Percentiles rank a stretch among this genome's conserved stretches.
These are phyloP conservation scores for Mycena indigotica DNA, from an alignment of 768 basidiomycete species.

Conservation along the genomic window DNA sequence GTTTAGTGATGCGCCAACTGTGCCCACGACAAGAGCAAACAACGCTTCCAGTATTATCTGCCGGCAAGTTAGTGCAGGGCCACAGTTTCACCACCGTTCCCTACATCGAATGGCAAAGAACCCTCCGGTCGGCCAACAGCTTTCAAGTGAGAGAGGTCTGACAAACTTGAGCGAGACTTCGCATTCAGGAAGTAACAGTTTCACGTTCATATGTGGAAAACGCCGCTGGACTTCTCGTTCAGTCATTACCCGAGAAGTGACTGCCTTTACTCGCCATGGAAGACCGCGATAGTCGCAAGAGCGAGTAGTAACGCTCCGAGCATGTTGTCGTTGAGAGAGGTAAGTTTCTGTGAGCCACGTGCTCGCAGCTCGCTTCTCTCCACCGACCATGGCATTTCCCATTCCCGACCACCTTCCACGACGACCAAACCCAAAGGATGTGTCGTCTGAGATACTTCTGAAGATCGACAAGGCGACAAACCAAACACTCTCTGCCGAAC, in stretches of 20 bases:
- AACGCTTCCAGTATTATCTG: slow-evolving; percentile 73
- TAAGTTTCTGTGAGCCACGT: no score
- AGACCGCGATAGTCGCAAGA: slow-evolving; percentile 47
- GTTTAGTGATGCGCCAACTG: slow-evolving; percentile 71
- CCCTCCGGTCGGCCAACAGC: slow-evolving; percentile 73
- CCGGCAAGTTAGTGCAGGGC: not conserved
- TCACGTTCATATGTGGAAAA: slow-evolving; percentile 81
- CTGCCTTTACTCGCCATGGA: slow-evolving; percentile 50
- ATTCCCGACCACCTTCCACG: slow-evolving; percentile 74
- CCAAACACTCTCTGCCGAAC: slow-evolving; percentile 57
- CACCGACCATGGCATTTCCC: slow-evolving; percentile 66
- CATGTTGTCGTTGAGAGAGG: slow-evolving; percentile 34
- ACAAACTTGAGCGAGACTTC: no score
- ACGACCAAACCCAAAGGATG: slow-evolving; percentile 58
- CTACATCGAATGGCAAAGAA: slow-evolving; percentile 63
- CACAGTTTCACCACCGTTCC: not conserved
- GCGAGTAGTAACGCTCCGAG: slow-evolving; percentile 48
- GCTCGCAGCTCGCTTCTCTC: no score
- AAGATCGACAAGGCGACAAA: slow-evolving; percentile 66
- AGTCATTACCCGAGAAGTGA: slow-evolving; percentile 6
- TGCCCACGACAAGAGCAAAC: slow-evolving; percentile 64
- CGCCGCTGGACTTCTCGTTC: slow-evolving; percentile 50
- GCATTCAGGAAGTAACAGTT: no score
- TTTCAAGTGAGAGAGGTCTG: slow-evolving; percentile 80
- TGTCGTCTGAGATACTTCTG: slow-evolving; percentile 70